These are phyloP conservation scores for Penicillium sp. DNA, from an alignment of 2,329 filamentous ascomycete species.

Conservation along the genomic window DNA sequence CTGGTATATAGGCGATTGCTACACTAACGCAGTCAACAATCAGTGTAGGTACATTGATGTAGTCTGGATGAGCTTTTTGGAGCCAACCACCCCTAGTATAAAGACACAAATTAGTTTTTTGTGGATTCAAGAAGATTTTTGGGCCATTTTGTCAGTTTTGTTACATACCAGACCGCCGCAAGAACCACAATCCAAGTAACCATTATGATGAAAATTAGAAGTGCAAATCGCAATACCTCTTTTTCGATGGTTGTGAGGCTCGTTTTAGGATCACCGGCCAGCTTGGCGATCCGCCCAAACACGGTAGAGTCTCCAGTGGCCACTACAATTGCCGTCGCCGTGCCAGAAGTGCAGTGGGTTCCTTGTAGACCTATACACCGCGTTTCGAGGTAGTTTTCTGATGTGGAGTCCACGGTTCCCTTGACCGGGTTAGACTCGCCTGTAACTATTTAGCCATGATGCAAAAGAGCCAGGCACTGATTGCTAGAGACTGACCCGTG, in stretches of 20 bases:
- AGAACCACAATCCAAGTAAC: constrained; percentile 51
- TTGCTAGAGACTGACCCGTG: constrained; percentile 58
- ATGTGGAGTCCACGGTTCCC: constrained; percentile 42
- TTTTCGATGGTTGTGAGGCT: constrained; percentile 64
- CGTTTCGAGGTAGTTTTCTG: constrained; percentile 48
- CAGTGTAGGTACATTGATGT: constrained; percentile 65
- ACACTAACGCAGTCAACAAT: constrained; percentile 69
- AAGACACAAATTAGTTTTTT: neutral
- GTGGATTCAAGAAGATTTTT: neutral
- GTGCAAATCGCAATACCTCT: constrained; percentile 67
- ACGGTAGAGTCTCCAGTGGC: constrained; percentile 67
- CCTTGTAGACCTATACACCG: constrained; percentile 67
- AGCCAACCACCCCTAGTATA: constrained; percentile 59
- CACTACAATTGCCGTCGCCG: constrained; percentile 61
- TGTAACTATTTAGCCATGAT: constrained; percentile 25
- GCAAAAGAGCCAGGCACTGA: constrained; percentile 57
- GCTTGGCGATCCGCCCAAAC: constrained; percentile 67
- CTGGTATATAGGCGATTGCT: constrained; percentile 69
- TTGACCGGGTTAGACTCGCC: constrained; percentile 56
- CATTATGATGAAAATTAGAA: constrained; percentile 63
- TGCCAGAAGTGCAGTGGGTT: constrained; percentile 70
- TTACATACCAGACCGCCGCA: constrained; percentile 55
- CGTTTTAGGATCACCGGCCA: constrained; percentile 63
- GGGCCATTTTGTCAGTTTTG: neutral
- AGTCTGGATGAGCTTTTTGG: constrained; percentile 58